A percentile compares a stretch with the other conserved stretches of the same genome.
Conservation (phyloP, 768 basidiomycete genomes). For the Rhizopogon rudus region DNA sequence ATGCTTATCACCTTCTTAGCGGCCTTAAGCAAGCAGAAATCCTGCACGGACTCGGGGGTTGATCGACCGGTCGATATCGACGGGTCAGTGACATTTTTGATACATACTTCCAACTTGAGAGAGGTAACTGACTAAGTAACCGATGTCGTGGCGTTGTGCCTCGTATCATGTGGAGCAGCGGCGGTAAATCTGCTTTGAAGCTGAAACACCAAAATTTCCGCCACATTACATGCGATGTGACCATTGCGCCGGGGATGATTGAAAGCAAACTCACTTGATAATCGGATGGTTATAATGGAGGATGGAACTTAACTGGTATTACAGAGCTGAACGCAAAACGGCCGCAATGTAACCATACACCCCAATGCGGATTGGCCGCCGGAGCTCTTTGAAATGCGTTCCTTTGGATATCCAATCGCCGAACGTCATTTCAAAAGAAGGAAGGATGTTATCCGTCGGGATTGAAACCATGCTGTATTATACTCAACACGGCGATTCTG, state of each 20-base stretch:
- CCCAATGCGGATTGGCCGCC: neutral
- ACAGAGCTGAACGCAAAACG: too few species aligned
- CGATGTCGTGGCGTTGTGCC: neutral
- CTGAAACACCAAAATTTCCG: neutral
- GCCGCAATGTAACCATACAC: neutral
- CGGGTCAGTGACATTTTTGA: neutral
- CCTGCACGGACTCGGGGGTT: neutral
- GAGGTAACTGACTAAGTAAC: neutral
- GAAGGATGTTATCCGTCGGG: neutral
- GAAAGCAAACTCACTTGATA: too few species aligned
- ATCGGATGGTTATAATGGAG: neutral
- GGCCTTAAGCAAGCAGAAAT: neutral
- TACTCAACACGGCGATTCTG: neutral
- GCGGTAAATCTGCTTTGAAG: neutral
- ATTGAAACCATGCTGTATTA: neutral
- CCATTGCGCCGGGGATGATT: neutral
- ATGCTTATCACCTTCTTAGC: slow-evolving; percentile 2
- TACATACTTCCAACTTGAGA: neutral
- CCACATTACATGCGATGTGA: neutral
- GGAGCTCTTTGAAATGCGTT: neutral
- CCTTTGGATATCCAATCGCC: neutral
- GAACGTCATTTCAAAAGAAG: neutral
- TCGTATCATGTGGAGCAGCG: neutral
- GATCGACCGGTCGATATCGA: neutral
- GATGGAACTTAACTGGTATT: neutral